These are phyloP conservation scores for Anethum foeniculum DNA, from an alignment of 140 eudicot genomes.

Conservation along the genomic window DNA sequence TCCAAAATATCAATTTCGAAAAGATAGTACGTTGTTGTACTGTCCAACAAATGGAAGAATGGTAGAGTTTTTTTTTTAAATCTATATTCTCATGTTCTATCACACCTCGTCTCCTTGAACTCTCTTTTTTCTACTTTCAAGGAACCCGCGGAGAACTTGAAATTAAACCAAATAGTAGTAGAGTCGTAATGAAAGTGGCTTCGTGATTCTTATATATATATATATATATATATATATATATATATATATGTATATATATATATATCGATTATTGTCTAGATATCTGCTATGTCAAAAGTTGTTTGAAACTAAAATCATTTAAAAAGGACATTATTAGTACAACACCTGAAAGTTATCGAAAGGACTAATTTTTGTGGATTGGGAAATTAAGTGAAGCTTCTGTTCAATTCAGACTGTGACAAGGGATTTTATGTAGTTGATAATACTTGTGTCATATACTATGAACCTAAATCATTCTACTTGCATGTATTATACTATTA, in stretches of 20 bases:
- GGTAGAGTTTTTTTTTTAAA: neutral
- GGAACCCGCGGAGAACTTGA: neutral
- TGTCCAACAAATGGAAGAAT: neutral
- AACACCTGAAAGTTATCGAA: neutral
- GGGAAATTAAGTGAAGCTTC: neutral
- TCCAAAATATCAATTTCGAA: neutral
- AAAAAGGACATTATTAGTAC: neutral
- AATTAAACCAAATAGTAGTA: neutral
- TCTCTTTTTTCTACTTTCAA: neutral
- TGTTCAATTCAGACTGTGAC: neutral
- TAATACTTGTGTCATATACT: neutral
- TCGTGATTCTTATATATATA: neutral
- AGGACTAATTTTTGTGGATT: neutral
- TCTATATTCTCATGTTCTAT: neutral
- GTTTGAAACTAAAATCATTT: neutral
- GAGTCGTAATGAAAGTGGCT: neutral
- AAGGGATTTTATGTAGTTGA: neutral
- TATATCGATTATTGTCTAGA: neutral
- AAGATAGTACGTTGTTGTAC: neutral
- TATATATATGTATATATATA: no score
- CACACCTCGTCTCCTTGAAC: neutral
- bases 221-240: no score
- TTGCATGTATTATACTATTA: neutral
- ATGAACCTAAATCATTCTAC: neutral
- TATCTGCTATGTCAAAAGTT: neutral